phyloP scores from a whole-genome alignment of 1,284 basidiomycete species.

The Cryptococcus hybrid region DNA sequence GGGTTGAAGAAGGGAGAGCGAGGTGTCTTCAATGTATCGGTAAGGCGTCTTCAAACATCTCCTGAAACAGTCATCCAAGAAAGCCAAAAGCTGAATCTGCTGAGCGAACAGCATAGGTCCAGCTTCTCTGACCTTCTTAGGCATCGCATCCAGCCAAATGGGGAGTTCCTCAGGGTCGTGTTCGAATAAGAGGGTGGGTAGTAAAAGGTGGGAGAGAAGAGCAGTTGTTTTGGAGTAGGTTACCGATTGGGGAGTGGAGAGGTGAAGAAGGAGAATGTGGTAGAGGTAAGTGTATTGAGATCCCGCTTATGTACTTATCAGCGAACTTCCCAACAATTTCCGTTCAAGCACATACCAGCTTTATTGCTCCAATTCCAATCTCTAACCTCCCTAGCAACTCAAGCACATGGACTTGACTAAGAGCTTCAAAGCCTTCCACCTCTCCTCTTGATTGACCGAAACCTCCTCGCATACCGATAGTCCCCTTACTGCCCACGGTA shows the following conservation, averaged over 20 bases:
- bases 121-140: constrained; percentile 52
- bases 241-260: constrained; percentile 55
- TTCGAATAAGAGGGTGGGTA: constrained; percentile 73
- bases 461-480: constrained; percentile 50
- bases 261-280: constrained; percentile 65
- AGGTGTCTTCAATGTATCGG: constrained; percentile 76
- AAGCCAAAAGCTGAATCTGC: constrained; percentile 62
- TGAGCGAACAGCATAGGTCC: constrained; percentile 58
- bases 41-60: constrained; percentile 83
- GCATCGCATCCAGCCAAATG: constrained; percentile 66
- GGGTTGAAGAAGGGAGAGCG: constrained; percentile 26
- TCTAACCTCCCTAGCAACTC: constrained; percentile 67
- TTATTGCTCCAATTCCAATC: constrained; percentile 76
- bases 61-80: constrained; percentile 83
- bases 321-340: constrained; percentile 4
- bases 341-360: constrained; percentile 53
- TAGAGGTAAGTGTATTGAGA: constrained; percentile 57
- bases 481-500: constrained; percentile 45
- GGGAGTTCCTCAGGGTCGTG: constrained; percentile 70
- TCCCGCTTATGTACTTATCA: constrained; percentile 27
- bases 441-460: constrained; percentile 50
- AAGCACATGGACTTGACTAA: constrained; percentile 75
- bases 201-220: constrained; percentile 64
- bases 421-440: constrained; percentile 57
- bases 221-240: constrained; percentile 59